Percentiles rank a stretch among this genome's conserved stretches.
Evolutionary conservation across 768 basidiomycete species (phyloP).

Genomic region (Pholiota conissans): DNA sequence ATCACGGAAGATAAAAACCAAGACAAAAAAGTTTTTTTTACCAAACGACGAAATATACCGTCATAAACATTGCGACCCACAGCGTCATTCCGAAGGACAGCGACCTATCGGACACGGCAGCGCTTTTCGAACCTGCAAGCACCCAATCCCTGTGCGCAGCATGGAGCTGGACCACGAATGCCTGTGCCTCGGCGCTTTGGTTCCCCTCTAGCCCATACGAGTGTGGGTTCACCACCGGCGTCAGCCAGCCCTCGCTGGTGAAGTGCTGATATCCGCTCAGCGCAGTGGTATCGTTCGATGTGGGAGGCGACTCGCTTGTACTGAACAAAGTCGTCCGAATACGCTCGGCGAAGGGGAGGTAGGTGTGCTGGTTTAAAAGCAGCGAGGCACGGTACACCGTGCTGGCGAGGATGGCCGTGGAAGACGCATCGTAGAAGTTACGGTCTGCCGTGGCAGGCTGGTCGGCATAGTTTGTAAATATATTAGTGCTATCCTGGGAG

Average conservation of each 20-base stretch:
- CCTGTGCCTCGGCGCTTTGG: conserved; percentile 73
- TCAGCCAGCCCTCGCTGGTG: conserved; percentile 57
- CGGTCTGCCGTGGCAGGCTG: conserved; percentile 31
- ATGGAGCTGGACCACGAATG: conserved; percentile 75
- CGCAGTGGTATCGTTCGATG: conserved; percentile 14
- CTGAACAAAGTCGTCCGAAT: conserved; percentile 42
- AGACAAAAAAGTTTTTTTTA: not conserved
- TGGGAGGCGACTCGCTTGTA: conserved; percentile 16
- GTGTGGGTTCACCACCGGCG: conserved; percentile 76
- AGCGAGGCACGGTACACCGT: conserved; percentile 75
- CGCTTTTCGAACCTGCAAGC: conserved; percentile 38
- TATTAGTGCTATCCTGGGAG: conserved; percentile 40
- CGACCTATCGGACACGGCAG: not conserved
- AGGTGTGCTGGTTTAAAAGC: conserved; percentile 44
- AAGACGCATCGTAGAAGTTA: conserved; percentile 73
- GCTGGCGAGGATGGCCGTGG: conserved; percentile 72
- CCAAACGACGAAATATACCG: not conserved
- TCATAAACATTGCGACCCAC: not conserved
- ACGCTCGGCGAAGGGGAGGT: conserved; percentile 59
- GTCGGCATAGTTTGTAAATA: conserved; percentile 77
- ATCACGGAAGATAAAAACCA: too few species aligned
- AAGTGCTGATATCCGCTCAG: conserved; percentile 18
- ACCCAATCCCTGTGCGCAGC: conserved; percentile 80
- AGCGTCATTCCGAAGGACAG: not conserved
- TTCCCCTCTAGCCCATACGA: conserved; percentile 45